Percentiles rank a stretch among this genome's conserved stretches.
phyloP scores from a whole-genome alignment of 495 filamentous ascomycete species.

The Lichina pygmaea region DNA sequence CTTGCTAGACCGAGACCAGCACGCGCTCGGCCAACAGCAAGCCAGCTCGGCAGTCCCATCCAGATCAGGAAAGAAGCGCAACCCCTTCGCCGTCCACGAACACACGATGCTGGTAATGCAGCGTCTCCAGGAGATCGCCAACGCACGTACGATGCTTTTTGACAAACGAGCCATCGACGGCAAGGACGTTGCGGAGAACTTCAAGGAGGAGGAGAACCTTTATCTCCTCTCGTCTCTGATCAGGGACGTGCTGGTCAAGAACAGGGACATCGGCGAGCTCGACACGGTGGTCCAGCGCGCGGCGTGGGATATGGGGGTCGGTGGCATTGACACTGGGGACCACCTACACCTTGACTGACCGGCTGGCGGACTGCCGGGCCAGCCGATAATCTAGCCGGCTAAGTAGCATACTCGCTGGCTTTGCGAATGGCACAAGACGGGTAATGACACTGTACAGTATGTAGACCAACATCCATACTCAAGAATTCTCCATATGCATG shows the following conservation, averaged over 20 bases:
- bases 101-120: not conserved
- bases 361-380: too few relatives aligned
- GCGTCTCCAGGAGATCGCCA: conserved; percentile 7
- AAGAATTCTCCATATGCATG: too few relatives aligned
- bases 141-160: conserved; percentile 8
- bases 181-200: conserved; percentile 14
- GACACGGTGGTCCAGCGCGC: not conserved
- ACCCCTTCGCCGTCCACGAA: not conserved
- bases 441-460: too few relatives aligned
- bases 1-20: too few relatives aligned
- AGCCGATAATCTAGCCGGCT: too few relatives aligned
- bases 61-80: not conserved
- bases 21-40: not conserved
- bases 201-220: conserved; percentile 20
- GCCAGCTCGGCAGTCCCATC: not conserved
- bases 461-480: too few relatives aligned
- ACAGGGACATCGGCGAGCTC: not conserved
- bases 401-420: too few relatives aligned
- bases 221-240: conserved; percentile 23
- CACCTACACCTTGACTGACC: not conserved
- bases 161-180: conserved; percentile 6
- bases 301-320: conserved; percentile 4
- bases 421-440: too few relatives aligned
- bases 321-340: not conserved
- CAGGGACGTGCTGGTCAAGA: conserved; percentile 13